Conservation (phyloP, 352 stramenopile genomes). For the Globisporangium nodosum region DNA sequence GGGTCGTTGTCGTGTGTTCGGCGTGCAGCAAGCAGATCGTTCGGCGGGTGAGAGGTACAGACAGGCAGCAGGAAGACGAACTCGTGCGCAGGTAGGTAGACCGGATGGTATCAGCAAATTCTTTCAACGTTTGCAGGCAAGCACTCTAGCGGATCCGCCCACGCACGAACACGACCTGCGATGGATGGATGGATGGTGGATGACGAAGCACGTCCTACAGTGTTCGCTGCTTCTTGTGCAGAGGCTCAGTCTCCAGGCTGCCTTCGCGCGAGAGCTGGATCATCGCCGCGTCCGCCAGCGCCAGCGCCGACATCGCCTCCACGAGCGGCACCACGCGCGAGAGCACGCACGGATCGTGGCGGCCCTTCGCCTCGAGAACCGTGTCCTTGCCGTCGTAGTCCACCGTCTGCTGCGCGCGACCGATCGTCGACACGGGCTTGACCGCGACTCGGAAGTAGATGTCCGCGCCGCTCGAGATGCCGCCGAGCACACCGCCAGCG, state of each 20-base stretch:
- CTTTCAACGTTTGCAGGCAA: too few relatives aligned
- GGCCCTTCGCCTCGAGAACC: slow-evolving; percentile 94
- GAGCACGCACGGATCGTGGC: slow-evolving; percentile 98
- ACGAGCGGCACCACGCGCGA: slow-evolving; percentile 96
- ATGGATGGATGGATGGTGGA: background rate
- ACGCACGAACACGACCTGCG: too few relatives aligned
- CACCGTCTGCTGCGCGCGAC: slow-evolving; percentile 91
- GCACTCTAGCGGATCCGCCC: too few relatives aligned
- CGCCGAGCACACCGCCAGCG: slow-evolving; percentile 94
- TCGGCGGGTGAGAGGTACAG: too few relatives aligned
- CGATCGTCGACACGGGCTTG: slow-evolving; percentile 99
- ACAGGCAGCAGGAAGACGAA: too few relatives aligned
- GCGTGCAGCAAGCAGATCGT: too few relatives aligned
- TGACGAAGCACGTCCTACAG: slow-evolving; percentile 19
- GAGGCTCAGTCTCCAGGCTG: slow-evolving; percentile 40
- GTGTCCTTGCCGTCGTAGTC: slow-evolving; percentile 95
- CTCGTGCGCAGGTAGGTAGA: too few relatives aligned
- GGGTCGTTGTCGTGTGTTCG: too few relatives aligned
- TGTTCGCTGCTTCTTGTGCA: slow-evolving; percentile 57
- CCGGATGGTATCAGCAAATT: too few relatives aligned
- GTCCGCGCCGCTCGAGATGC: slow-evolving; percentile 97
- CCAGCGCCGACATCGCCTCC: slow-evolving; percentile 97
- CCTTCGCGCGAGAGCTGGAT: slow-evolving; percentile 91
- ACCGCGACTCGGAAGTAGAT: slow-evolving; percentile 99
- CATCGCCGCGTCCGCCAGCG: slow-evolving; percentile 95